These are phyloP conservation scores for Aspergillus unguis DNA, from an alignment of 2,329 filamentous ascomycete species.

Conservation along the genomic window DNA sequence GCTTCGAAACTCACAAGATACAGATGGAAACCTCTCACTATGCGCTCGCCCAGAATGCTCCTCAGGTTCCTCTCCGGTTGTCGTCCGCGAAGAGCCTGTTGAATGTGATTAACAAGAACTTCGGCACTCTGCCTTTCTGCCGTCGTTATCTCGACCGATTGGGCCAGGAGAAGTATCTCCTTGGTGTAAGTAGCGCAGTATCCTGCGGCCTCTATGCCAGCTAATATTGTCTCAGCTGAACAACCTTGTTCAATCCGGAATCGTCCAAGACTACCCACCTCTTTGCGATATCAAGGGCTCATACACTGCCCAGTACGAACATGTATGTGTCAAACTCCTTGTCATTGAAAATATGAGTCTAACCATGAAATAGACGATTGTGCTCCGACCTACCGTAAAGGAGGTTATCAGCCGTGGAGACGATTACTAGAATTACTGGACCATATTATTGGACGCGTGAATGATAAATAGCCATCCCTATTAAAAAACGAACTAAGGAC, in stretches of 20 bases:
- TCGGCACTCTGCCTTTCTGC: constrained; percentile 88
- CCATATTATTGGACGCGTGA: background rate
- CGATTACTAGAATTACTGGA: constrained; percentile 61
- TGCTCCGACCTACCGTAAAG: constrained; percentile 76
- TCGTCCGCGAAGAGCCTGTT: constrained; percentile 81
- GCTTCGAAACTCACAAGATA: constrained; percentile 7
- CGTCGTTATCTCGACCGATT: constrained; percentile 85
- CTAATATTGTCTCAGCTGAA: constrained; percentile 60
- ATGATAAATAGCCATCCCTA: background rate
- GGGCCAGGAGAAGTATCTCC: constrained; percentile 91
- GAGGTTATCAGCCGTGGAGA: constrained; percentile 84
- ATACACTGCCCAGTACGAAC: constrained; percentile 91
- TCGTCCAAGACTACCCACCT: constrained; percentile 88
- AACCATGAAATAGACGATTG: constrained; percentile 58
- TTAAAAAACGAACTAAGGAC: background rate
- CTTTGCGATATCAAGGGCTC: constrained; percentile 89
- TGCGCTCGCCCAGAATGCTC: constrained; percentile 68
- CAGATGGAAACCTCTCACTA: constrained; percentile 84
- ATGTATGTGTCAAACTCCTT: constrained; percentile 60
- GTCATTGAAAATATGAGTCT: constrained; percentile 8
- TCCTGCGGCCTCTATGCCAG: background rate
- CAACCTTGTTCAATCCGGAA: constrained; percentile 74
- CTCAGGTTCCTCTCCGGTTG: constrained; percentile 71
- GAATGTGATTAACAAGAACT: constrained; percentile 92
- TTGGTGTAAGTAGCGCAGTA: constrained; percentile 61